Base-by-base conservation (phyloP, 1,284 basidiomycete species). In the Vanrija sp. region DNA sequence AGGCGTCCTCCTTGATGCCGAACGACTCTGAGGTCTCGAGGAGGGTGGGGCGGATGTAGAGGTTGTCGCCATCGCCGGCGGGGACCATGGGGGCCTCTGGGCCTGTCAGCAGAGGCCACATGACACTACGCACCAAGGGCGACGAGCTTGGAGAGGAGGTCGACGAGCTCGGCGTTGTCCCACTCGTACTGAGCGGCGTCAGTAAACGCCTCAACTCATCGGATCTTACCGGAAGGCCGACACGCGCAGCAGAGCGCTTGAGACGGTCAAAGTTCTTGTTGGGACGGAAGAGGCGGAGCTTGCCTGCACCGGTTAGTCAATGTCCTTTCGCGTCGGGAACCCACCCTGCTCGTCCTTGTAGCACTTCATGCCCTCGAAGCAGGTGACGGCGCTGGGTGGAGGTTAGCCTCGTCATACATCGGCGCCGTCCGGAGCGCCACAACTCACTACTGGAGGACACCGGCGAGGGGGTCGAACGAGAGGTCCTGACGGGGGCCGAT, bases 361-460 rank as follows among this genome's bases (percentile, higher is more conserved):
- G 60, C 69, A 72, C 69, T 74, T 74, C 72, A 74, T 74, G n/a
- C 72, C 72, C 62, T 74, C 72, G 48, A 74, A 74, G 55, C 72
- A 74, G 19, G 71, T 72, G 14, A 69, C 67, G 16, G 72, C 72
- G 49, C 59, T 61, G 44, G 1, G 3, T 14, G 4, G 3, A 3
- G 3, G 45, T 47, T 12, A 49, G 37, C 18, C 15, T 8, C 4
- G 7, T 3, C 2, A 10, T 8, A 6, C 24, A 6, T 12, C 9
- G 20, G 43, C 16, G 20, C n/a, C 41, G 31, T 9, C 31, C 31
- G 31, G 31, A 31, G 31, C 31, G 31, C 31, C 6, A 2, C 2
- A 23, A 63, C 56, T n/a, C 37, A 61, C 59, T 72, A 73, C 60
- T 74, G 72, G 47, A 72, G 54, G 15, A 72, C 71, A 41, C 72